Percentiles rank a stretch among this genome's conserved stretches.
These are phyloP conservation scores for Podaxis carcinomalis DNA, from an alignment of 768 basidiomycete species.

Conservation along the genomic window DNA sequence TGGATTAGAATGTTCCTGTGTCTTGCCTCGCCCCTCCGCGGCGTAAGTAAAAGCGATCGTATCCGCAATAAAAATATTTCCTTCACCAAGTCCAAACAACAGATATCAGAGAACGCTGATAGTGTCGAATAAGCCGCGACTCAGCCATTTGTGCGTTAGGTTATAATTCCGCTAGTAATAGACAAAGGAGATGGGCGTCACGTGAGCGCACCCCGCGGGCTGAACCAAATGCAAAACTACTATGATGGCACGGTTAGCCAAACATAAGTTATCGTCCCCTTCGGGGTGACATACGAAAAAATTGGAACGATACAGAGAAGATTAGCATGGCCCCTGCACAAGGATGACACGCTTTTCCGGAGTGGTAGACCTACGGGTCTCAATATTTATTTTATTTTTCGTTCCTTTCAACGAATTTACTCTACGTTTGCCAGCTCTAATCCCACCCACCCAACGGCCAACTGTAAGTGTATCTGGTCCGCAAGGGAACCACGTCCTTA, in stretches of 20 bases:
- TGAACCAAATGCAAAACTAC: constrained; percentile 26
- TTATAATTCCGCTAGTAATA: too few relatives aligned
- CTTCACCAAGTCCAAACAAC: too few relatives aligned
- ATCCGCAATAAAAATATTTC: too few relatives aligned
- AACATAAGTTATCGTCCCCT: constrained; percentile 49
- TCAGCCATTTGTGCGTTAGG: too few relatives aligned
- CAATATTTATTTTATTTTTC: constrained; percentile 44
- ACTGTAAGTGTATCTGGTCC: too few relatives aligned
- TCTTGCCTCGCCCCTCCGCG: too few relatives aligned
- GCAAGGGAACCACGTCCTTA: background rate
- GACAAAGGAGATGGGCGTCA: background rate
- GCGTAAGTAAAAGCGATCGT: too few relatives aligned
- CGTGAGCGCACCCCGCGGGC: constrained; percentile 19
- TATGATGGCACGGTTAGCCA: background rate
- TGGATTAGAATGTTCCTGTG: too few relatives aligned
- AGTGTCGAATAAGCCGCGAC: too few relatives aligned
- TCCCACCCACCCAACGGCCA: too few relatives aligned
- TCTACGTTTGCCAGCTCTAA: too few relatives aligned
- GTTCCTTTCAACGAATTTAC: background rate
- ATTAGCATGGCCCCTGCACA: constrained; percentile 99
- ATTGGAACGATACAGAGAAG: constrained; percentile 99
- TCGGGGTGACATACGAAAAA: constrained; percentile 96
- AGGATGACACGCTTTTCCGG: constrained; percentile 99
- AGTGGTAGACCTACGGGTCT: constrained; percentile 71
- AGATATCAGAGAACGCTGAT: too few relatives aligned